Evolutionary conservation across 108 stramenopile species (phyloP), one percentile per base, ranked within the genome.

Genomic region (Nitzschia sp.): DNA sequence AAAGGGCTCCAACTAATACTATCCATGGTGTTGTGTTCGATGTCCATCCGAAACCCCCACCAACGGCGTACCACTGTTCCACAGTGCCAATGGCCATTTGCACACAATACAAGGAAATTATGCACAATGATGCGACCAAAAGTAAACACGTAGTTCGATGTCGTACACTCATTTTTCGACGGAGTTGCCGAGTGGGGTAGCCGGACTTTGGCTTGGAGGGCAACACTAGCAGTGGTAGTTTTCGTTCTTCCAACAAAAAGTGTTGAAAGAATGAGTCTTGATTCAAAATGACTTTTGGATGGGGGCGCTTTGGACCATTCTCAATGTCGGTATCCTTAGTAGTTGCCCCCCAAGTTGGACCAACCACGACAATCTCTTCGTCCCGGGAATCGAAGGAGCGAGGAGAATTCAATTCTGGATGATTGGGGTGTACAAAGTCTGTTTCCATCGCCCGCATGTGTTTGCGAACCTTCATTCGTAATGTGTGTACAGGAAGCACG

Each of bases 401-500:
- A 8, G 46, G 37, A 54, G 53, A 9, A 24, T 62, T 43, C 42
- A 62, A 41, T 21, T 41, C 42, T 17, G 20, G 50, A 65, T 51
- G 50, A 7, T 65, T 19, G 17, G 8, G 50, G 55, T 38, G 39
- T 12, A 38, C 43, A 54, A 75, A 69, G 41, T 75, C 74, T 15
- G 24, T 41, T 11, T 63, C 66, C 7, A 63, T 12, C 10, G 54
- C 67, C 39, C 65, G 55, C 3, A 68, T 25, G 20, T 75, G 60
- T 53, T 75, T 75, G 22, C 67, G 67, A 51, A 69, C 55, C 51
- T 57, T 57, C 46, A 75, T 43, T 38, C 50, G 44, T 40, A 54
- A 62, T 14, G 8, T 41, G 21, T 62, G 41, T 17, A 29, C 24
- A n/a, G 62, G 59, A 42, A 69, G 20, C 10, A 63, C 34, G 11